A percentile compares a stretch with the other conserved stretches of the same genome.
phyloP scores from a whole-genome alignment of 73 alveolate genomes.

The Urostyla sp. region DNA sequence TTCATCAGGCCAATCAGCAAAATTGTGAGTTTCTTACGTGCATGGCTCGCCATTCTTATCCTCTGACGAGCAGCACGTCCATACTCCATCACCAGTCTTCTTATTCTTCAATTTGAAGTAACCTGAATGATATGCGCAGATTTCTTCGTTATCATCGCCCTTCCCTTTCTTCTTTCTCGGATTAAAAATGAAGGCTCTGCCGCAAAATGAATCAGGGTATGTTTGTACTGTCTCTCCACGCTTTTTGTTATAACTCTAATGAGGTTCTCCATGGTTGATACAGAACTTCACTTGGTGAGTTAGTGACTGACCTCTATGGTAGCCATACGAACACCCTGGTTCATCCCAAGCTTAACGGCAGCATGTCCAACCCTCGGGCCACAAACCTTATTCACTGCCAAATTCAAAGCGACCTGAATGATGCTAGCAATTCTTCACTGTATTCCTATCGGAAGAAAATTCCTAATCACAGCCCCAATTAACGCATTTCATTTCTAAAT shows the following conservation, averaged over 20 bases:
- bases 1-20: slow-evolving; percentile 96
- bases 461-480: slow-evolving; percentile 94
- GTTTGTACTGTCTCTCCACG: slow-evolving; percentile 79
- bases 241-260: too few relatives aligned
- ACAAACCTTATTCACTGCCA: slow-evolving; percentile 95
- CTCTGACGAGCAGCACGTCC: slow-evolving; percentile 92
- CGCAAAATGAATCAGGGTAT: slow-evolving; percentile 95
- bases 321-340: slow-evolving; percentile 91
- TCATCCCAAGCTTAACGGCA: slow-evolving; percentile 97
- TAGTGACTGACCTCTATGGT: slow-evolving; percentile 92
- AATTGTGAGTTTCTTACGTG: slow-evolving; percentile 80
- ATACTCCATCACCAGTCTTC: slow-evolving; percentile 73
- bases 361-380: slow-evolving; percentile 99
- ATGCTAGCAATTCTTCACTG: slow-evolving; percentile 82
- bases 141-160: slow-evolving; percentile 73
- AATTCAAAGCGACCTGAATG: slow-evolving; percentile 98
- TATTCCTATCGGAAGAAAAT: slow-evolving; percentile 80
- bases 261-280: slow-evolving; percentile 92
- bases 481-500: slow-evolving; percentile 69
- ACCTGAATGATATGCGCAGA: slow-evolving; percentile 91
- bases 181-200: slow-evolving; percentile 77
- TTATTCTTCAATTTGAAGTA: slow-evolving; percentile 63
- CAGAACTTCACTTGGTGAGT: slow-evolving; percentile 78
- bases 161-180: slow-evolving; percentile 68
- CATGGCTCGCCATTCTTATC: slow-evolving; percentile 77